These are phyloP conservation scores for Iberis amara DNA, from an alignment of 441 rosid species.

Conservation along the genomic window DNA sequence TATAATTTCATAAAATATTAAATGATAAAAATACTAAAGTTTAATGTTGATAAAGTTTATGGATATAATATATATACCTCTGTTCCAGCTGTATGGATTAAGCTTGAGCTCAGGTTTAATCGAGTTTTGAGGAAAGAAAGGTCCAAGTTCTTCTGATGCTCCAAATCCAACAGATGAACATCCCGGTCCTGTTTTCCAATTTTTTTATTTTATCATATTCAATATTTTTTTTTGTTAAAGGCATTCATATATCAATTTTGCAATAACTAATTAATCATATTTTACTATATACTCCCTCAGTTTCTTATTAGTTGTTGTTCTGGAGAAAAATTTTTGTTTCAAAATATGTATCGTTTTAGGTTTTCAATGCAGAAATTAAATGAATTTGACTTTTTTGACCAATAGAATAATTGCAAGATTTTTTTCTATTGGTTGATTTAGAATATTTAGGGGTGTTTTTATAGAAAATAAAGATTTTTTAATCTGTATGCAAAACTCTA, in stretches of 20 bases:
- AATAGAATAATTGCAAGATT: no score
- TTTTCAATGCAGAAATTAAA: no score
- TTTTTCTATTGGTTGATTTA: no score
- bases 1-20: background rate
- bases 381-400: no score
- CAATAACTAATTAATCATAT: background rate
- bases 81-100: constrained; percentile 62
- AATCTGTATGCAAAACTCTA: no score
- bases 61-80: constrained; percentile 30
- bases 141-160: constrained; percentile 68
- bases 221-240: no score
- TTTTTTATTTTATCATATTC: background rate
- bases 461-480: no score
- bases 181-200: constrained; percentile 59
- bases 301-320: no score
- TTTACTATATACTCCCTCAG: no score
- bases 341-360: no score
- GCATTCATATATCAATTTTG: constrained; percentile 8
- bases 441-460: no score
- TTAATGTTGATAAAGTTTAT: background rate
- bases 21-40: background rate
- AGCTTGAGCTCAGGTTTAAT: constrained; percentile 34
- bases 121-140: constrained; percentile 61
- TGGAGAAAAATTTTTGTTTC: no score
- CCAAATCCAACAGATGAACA: constrained; percentile 81